Evolutionary conservation across 805 yeast genomes (phyloP).

Genomic region (Sporopachydermia quercuum): DNA sequence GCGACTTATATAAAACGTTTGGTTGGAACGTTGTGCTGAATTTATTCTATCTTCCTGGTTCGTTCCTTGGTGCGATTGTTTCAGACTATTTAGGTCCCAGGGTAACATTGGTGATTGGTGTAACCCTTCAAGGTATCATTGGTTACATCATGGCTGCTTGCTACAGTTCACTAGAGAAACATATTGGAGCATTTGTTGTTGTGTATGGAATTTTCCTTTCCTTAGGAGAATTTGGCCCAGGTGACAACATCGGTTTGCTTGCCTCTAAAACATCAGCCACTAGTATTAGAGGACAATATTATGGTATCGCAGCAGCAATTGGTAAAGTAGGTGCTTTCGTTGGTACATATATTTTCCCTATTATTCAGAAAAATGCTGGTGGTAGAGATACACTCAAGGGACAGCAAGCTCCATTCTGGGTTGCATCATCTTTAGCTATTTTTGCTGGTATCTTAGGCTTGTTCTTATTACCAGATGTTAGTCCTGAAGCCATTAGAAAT

Average conservation of each 20-base stretch:
- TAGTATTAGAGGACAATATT: conserved; percentile 79
- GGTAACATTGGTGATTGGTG: conserved; percentile 56
- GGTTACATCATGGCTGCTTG: conserved; percentile 77
- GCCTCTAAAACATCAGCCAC: conserved; percentile 82
- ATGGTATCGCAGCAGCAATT: conserved; percentile 80
- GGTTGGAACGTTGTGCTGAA: conserved; percentile 91
- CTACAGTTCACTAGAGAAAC: conserved; percentile 36
- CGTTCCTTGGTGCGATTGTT: conserved; percentile 69
- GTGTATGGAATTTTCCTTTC: conserved; percentile 80
- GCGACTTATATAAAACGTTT: conserved; percentile 54
- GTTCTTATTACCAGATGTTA: conserved; percentile 65
- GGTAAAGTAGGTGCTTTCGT: conserved; percentile 91
- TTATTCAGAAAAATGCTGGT: conserved; percentile 45
- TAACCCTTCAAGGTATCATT: conserved; percentile 54
- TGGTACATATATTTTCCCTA: conserved; percentile 82
- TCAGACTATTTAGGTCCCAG: conserved; percentile 93
- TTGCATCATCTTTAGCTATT: conserved; percentile 63
- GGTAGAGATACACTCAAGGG: conserved; percentile 41
- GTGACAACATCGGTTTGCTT: conserved; percentile 78
- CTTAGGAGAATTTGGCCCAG: conserved; percentile 89
- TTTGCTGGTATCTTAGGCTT: conserved; percentile 56
- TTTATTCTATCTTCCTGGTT: conserved; percentile 81
- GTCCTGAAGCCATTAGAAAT: conserved; percentile 64
- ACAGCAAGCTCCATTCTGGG: conserved; percentile 65
- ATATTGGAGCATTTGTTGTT: conserved; percentile 69